Percentiles rank a stretch among this genome's conserved stretches.
phyloP scores from a whole-genome alignment of 148 eudicot genomes.

The Persicaria tinctoria region DNA sequence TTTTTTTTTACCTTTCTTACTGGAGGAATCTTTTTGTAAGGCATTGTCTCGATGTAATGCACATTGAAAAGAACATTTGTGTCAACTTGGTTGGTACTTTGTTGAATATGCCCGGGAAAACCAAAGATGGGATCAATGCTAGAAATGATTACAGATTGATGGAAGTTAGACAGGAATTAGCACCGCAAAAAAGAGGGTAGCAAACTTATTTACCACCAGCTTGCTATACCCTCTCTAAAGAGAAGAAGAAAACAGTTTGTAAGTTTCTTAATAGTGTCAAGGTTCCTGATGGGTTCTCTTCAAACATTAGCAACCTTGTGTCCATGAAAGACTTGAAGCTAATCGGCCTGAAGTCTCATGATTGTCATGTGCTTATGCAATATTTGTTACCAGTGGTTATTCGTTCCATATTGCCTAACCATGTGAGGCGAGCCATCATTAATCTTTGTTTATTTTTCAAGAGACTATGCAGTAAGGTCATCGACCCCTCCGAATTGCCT shows the following conservation, averaged over 20 bases:
- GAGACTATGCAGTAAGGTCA: slow-evolving; percentile 1
- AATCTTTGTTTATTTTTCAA: slow-evolving; percentile 6
- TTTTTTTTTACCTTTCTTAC: neutral
- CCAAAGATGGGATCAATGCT: neutral
- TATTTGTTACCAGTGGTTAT: slow-evolving; percentile 11
- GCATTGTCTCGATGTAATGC: neutral
- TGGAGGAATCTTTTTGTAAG: neutral
- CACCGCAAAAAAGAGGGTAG: neutral
- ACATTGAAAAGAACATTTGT: neutral
- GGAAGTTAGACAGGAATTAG: neutral
- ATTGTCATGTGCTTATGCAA: slow-evolving; percentile 5
- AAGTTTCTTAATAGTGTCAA: neutral
- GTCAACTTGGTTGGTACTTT: neutral
- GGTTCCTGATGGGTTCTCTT: slow-evolving; percentile 13
- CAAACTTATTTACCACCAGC: neutral
- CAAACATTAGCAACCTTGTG: slow-evolving; percentile 2
- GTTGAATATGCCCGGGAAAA: neutral
- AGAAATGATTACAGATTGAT: neutral
- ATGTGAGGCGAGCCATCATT: slow-evolving; percentile 11
- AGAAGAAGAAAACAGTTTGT: neutral
- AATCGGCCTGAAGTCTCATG: no score
- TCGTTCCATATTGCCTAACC: slow-evolving; percentile 3
- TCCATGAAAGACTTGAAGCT: slow-evolving; percentile 3
- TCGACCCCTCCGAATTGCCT: neutral
- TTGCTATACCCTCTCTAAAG: no score